A percentile compares a stretch with the other conserved stretches of the same genome.
These are phyloP conservation scores for Ustilago loliicola DNA, from an alignment of 1,284 basidiomycete genomes.

Conservation along the genomic window DNA sequence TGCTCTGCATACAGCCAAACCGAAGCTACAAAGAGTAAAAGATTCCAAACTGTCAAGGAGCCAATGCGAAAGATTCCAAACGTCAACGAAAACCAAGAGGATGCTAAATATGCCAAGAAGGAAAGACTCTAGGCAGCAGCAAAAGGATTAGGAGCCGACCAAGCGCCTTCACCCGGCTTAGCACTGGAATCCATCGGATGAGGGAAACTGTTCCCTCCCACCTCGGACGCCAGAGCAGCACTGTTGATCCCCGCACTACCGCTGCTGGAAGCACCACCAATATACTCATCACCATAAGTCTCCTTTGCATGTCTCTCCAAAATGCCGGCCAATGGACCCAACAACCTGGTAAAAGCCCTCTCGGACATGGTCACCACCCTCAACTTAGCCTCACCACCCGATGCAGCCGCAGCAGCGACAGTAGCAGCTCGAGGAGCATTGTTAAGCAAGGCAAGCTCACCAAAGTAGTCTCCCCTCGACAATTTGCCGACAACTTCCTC, in stretches of 20 bases:
- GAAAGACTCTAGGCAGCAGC: slow-evolving; percentile 28
- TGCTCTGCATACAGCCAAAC: too few species aligned
- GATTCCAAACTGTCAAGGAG: too few species aligned
- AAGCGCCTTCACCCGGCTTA: slow-evolving; percentile 49
- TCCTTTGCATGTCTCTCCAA: slow-evolving; percentile 82
- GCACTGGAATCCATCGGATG: slow-evolving; percentile 46
- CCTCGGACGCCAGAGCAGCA: slow-evolving; percentile 9
- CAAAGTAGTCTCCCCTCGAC: slow-evolving; percentile 96
- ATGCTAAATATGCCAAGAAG: neutral
- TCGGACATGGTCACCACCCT: slow-evolving; percentile 90
- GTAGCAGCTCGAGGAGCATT: slow-evolving; percentile 91
- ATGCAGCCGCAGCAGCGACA: slow-evolving; percentile 68
- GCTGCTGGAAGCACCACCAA: neutral
- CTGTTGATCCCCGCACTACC: slow-evolving; percentile 1
- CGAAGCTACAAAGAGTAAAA: too few species aligned
- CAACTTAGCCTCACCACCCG: slow-evolving; percentile 69
- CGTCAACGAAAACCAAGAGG: too few species aligned
- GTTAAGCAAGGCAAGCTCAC: slow-evolving; percentile 87
- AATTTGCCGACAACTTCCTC: slow-evolving; percentile 77
- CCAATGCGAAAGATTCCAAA: too few species aligned
- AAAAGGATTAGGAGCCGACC: slow-evolving; percentile 47
- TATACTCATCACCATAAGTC: slow-evolving; percentile 59
- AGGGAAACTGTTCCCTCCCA: slow-evolving; percentile 14
- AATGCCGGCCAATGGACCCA: slow-evolving; percentile 89
- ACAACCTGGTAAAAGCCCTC: slow-evolving; percentile 90